Evolutionary conservation across 257 asterid species (phyloP).

Genomic region (Rhazya stricta): DNA sequence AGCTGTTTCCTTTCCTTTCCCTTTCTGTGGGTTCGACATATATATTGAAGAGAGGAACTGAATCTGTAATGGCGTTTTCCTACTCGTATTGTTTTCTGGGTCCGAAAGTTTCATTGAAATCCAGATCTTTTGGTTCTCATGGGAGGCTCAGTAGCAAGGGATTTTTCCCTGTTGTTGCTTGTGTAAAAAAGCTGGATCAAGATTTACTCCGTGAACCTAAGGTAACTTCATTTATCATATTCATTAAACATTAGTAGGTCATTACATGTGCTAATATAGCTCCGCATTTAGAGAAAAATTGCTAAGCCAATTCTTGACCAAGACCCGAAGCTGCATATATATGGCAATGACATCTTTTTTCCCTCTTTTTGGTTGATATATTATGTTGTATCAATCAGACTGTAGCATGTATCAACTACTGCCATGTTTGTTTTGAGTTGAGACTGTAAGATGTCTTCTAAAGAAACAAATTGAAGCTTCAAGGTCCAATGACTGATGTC

Average conservation of each 20-base stretch:
- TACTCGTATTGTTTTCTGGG: slow-evolving; percentile 35
- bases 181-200: slow-evolving; percentile 31
- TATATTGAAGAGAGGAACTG: background rate
- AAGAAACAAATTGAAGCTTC: background rate
- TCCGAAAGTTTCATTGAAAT: slow-evolving; percentile 26
- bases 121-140: slow-evolving; percentile 18
- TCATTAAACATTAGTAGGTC: background rate
- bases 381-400: background rate
- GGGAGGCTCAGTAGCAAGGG: slow-evolving; percentile 15
- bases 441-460: slow-evolving; percentile 2
- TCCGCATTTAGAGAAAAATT: background rate
- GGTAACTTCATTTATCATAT: slow-evolving; percentile 27
- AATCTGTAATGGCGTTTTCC: slow-evolving; percentile 41
- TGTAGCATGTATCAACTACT: background rate
- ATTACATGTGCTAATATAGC: background rate
- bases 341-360: background rate
- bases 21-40: too few relatives aligned
- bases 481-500: slow-evolving; percentile 14
- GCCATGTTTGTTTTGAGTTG: background rate
- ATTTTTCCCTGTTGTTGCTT: slow-evolving; percentile 26
- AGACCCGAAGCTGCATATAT: background rate
- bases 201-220: slow-evolving; percentile 32
- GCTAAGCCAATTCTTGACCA: background rate
- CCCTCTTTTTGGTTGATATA: background rate
- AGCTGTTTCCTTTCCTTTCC: too few relatives aligned